phyloP scores from a whole-genome alignment of 1,284 basidiomycete genomes.

The Stereum hirsutum region DNA sequence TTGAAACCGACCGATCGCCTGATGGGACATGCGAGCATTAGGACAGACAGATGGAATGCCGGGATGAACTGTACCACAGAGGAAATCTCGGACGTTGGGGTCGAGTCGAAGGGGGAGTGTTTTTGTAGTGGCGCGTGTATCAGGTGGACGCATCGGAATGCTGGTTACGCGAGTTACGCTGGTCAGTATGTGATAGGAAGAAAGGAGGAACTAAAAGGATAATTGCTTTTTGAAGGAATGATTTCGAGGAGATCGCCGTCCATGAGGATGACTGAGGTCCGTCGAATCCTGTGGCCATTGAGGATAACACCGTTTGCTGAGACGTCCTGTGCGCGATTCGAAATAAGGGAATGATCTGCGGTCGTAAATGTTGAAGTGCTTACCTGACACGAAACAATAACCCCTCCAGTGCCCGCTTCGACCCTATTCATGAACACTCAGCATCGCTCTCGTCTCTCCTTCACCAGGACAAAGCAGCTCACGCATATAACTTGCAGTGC shows the following conservation, averaged over 20 bases:
- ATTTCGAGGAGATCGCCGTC: conserved; percentile 64
- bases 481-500: conserved; percentile 78
- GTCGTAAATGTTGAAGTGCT: conserved; percentile 1
- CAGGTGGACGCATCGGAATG: conserved; percentile 55
- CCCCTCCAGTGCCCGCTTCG: conserved; percentile 57
- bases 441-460: background rate
- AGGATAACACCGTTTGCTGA: conserved; percentile 73
- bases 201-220: no score
- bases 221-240: conserved; percentile 50
- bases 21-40: background rate
- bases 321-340: conserved; percentile 39
- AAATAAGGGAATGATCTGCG: conserved; percentile 1
- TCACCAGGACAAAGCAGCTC: conserved; percentile 12
- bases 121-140: conserved; percentile 44
- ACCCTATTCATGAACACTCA: conserved; percentile 31
- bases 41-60: background rate
- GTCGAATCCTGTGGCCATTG: conserved; percentile 60
- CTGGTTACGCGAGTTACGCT: conserved; percentile 25
- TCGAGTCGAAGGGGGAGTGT: conserved; percentile 48
- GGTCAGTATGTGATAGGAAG: background rate
- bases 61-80: no score
- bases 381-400: conserved; percentile 72
- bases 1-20: conserved; percentile 52
- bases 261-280: conserved; percentile 59
- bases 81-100: conserved; percentile 44